Base-by-base conservation (phyloP, 2,329 filamentous ascomycete genomes). In the Pseudonectria buxi region DNA sequence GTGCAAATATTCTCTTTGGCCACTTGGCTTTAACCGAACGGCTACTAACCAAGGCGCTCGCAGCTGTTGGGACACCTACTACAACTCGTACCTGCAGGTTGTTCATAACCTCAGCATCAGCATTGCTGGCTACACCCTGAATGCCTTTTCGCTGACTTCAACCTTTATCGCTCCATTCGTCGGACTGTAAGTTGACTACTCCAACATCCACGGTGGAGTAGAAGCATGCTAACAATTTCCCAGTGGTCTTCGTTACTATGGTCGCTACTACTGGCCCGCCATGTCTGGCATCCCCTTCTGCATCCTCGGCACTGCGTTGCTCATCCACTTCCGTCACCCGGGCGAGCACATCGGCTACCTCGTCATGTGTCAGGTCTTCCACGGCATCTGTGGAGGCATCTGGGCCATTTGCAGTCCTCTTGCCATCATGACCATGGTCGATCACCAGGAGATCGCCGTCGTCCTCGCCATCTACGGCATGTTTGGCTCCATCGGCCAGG, bases 231-330 rank as follows among this genome's bases (percentile, higher is more conserved):
- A 25, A 16, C 31, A 43, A 6, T 10, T 14, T n/a, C 22, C 4
- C 7, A 36, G 66, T n/a, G 50, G 62, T 24, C 68, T 77, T 43
- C 65, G 66, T 32, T 60, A 48, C 29, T 70, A 67, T 10, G 69
- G 67, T 12, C 63, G 64, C 32, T 76, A 74, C 60, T 74, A 74
- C 52, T 64, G 66, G 24, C 57, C 74, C 4, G 70, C 46, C 24
- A 42, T 59, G 41, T 65, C 72, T 28, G 68, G 64, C 4, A 61
- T 76, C 3, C 73, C 73, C 2, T 47, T 77, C n/a, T 74, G 71
- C 46, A 67, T 76, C 15, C 53, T 69, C 7, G 74, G 72, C 1
- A 58, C 73, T 3, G 62, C 71, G 4, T 58, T 78, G 4, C 40
- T 56, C 24, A 47, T 56, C 18, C 46, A 55, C 36, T 56, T 56